Percentiles rank a stretch among this genome's conserved stretches.
phyloP scores from a whole-genome alignment of 257 asterid genomes.

The Nicotiana obtusifolia region DNA sequence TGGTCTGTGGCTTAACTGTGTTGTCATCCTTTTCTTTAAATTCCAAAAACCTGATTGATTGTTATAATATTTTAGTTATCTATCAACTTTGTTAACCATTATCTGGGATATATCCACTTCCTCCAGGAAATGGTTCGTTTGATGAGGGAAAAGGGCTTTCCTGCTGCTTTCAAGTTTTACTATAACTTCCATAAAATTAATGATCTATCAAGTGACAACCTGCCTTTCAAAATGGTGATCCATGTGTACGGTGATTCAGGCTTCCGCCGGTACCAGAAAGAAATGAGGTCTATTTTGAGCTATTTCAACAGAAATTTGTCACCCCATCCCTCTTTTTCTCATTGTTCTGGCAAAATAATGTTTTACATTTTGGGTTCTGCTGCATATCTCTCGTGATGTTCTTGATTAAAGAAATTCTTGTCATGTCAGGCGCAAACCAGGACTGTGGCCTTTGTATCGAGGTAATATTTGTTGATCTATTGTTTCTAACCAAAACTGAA shows the following conservation, averaged over 20 bases:
- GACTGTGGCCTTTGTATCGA: conserved; percentile 97
- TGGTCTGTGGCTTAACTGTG: background rate
- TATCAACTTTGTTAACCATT: background rate
- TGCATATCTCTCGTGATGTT: background rate
- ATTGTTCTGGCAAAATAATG: background rate
- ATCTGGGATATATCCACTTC: conserved; percentile 2
- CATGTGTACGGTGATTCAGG: conserved; percentile 90
- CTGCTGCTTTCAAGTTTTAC: conserved; percentile 81
- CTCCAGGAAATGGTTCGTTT: conserved; percentile 82
- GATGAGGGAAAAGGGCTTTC: conserved; percentile 72
- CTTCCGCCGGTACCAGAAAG: conserved; percentile 88
- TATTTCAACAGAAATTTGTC: background rate
- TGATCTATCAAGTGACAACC: conserved; percentile 56
- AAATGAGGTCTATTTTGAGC: conserved; percentile 63
- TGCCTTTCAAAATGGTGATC: conserved; percentile 88
- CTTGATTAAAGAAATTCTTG: background rate
- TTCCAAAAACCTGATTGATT: background rate
- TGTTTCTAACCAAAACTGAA: background rate
- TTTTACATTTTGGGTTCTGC: background rate
- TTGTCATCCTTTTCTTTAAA: background rate
- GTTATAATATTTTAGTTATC: background rate
- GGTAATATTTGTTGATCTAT: conserved; percentile 36
- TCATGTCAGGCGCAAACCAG: conserved; percentile 66
- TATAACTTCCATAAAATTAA: conserved; percentile 67
- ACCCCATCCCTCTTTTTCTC: background rate